Base-by-base conservation (phyloP, 371 early-diverging fungal genomes). In the Pancytospora epiphaga region DNA sequence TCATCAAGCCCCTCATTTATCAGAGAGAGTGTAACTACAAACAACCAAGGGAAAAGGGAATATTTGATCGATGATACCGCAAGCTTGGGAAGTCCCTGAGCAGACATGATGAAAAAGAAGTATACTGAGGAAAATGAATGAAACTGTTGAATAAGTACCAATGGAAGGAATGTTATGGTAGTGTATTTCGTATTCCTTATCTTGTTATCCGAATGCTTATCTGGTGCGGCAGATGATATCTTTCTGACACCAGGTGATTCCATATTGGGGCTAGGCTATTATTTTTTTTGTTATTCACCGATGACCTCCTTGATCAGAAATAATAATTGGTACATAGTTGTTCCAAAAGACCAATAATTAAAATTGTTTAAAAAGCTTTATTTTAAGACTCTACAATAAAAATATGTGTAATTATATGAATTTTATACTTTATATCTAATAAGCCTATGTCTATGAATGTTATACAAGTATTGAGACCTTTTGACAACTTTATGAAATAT, bases 1-100 rank as follows among this genome's bases (percentile, higher is more conserved):
- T 98, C 97, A 78, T 98, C 97, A 40, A 86, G 77, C 0, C 90
- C 93, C 80, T 98, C 98, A 81, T 95, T 95, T 58, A 88, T 86
- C 72, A 92, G 89, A 0, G 93, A 92, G 49, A 98, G 87, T 4
- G 86, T 60, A 38, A 95, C 79, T 0, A 96, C 95, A 83, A 95
- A 90, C 63, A 88, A 84, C 60, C 96, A 84, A 1, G 98, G 98
- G 3, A 89, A 92, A 43, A 95, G 86, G 70, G 93, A 93, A 2
- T 93, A 92, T 58, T 93, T 81, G 36, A 92, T 85, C 72, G 93
- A 92, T 9, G 92, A 90, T 84, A 86, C 83, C 40, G 79, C 73
- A 61, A 77, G 76, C 36, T 43, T 49, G 19, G 92, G 91, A 18
- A 92, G 84, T 72, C 91, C 86, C 81, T 95, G 96, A 19, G 91